phyloP scores from a whole-genome alignment of 2,329 filamentous ascomycete species.

The Sporothrix curviconia region DNA sequence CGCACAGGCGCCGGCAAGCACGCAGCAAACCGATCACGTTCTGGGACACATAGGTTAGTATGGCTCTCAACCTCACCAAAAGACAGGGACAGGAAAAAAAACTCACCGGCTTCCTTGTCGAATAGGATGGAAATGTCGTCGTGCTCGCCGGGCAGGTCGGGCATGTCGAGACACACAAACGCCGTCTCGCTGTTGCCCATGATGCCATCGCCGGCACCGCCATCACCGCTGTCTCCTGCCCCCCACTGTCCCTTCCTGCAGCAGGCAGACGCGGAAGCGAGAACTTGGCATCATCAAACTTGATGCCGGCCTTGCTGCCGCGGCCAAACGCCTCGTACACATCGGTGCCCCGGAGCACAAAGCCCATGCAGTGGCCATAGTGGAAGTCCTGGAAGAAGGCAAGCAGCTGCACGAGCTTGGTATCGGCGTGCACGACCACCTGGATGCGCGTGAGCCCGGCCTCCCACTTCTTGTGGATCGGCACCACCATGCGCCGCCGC shows the following conservation, averaged over 20 bases:
- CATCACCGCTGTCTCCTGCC: slow-evolving; percentile 3
- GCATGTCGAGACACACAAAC: slow-evolving; percentile 79
- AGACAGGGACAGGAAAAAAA: neutral
- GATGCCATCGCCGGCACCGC: slow-evolving; percentile 37
- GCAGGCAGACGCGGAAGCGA: slow-evolving; percentile 63
- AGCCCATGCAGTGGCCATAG: slow-evolving; percentile 84
- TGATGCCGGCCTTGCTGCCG: slow-evolving; percentile 65
- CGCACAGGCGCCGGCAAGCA: slow-evolving; percentile 53
- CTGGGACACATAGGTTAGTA: slow-evolving; percentile 30
- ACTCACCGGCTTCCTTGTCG: slow-evolving; percentile 69
- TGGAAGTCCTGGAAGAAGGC: slow-evolving; percentile 86
- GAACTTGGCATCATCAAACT: slow-evolving; percentile 86
- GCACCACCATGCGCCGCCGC: slow-evolving; percentile 79
- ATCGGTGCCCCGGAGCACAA: slow-evolving; percentile 77
- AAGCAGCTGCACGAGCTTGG: slow-evolving; percentile 65
- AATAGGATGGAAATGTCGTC: slow-evolving; percentile 85
- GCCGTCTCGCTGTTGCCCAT: slow-evolving; percentile 41
- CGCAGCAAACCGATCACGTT: slow-evolving; percentile 46
- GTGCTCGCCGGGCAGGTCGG: slow-evolving; percentile 85
- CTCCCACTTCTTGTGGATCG: slow-evolving; percentile 92
- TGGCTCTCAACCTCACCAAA: neutral
- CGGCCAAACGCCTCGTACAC: slow-evolving; percentile 65
- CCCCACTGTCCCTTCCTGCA: slow-evolving; percentile 37
- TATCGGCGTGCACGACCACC: slow-evolving; percentile 65
- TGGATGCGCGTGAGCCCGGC: slow-evolving; percentile 74